phyloP scores from a whole-genome alignment of 257 asterid genomes.

The Solanum phureja region DNA sequence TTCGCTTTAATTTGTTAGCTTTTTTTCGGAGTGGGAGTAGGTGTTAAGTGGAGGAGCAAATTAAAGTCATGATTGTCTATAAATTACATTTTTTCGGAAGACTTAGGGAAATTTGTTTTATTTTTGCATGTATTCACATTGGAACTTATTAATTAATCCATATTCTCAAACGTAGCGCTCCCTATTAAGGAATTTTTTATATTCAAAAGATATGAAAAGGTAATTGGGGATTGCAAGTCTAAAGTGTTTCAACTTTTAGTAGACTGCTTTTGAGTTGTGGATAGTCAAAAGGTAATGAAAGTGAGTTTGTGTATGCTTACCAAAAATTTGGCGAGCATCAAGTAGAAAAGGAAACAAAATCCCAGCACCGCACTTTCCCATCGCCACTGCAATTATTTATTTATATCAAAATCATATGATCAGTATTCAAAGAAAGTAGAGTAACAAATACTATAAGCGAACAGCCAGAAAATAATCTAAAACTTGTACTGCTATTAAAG shows the following conservation, averaged over 20 bases:
- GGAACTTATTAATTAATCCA: no score
- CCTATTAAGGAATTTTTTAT: no score
- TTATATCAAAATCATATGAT: neutral
- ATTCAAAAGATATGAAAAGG: no score
- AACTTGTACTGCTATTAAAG: neutral
- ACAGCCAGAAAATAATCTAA: neutral
- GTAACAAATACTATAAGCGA: neutral
- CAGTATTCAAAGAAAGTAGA: neutral
- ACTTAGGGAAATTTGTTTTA: neutral
- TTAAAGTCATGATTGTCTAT: neutral
- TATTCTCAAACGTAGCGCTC: no score
- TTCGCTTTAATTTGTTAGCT: neutral
- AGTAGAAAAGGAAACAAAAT: constrained; percentile 77
- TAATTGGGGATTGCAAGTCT: neutral
- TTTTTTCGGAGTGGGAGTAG: neutral
- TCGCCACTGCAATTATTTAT: constrained; percentile 69
- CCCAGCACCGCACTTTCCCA: constrained; percentile 98
- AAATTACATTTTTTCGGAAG: neutral
- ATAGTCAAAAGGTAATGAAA: neutral
- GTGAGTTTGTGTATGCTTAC: constrained; percentile 35
- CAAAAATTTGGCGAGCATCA: constrained; percentile 56
- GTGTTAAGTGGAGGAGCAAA: neutral
- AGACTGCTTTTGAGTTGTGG: neutral
- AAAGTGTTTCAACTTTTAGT: neutral
- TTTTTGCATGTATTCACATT: no score